Conservation (phyloP, 2,329 filamentous ascomycete genomes). For the Nothophaeocryptopus gaeumannii region DNA sequence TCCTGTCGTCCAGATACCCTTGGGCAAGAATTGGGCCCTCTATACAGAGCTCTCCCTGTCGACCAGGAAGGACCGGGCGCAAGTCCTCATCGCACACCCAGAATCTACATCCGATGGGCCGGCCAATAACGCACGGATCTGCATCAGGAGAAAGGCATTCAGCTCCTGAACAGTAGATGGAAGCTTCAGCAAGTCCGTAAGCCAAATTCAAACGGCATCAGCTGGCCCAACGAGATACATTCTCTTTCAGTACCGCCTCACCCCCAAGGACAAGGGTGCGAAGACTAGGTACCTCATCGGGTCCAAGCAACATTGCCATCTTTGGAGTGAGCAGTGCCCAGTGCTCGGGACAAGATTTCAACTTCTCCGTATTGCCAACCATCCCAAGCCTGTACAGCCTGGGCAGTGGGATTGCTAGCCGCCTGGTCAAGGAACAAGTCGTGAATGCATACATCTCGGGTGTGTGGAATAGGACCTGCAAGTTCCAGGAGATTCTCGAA, state of each 20-base stretch:
- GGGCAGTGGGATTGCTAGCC: no score
- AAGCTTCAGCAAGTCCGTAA: conserved; percentile 46
- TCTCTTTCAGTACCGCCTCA: conserved; percentile 3
- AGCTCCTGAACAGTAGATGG: background rate
- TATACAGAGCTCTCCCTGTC: conserved; percentile 47
- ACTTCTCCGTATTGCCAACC: no score
- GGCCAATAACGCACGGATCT: conserved; percentile 20
- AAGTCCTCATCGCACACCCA: conserved; percentile 29
- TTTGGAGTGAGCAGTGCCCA: conserved; percentile 59
- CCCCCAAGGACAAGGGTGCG: no score
- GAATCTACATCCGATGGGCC: conserved; percentile 31
- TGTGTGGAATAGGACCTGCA: no score
- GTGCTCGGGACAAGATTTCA: no score
- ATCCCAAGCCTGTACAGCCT: no score
- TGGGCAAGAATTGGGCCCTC: conserved; percentile 46
- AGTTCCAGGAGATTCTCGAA: no score
- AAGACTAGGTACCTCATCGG: conserved; percentile 43
- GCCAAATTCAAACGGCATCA: no score
- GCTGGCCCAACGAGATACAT: background rate
- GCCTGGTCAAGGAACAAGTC: no score
- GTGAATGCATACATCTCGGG: no score
- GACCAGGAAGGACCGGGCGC: conserved; percentile 40
- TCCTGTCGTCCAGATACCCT: conserved; percentile 43
- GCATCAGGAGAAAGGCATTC: background rate
- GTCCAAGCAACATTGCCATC: conserved; percentile 48